These are phyloP conservation scores for Monilinia fructigena DNA, from an alignment of 2,329 filamentous ascomycete species.

Conservation along the genomic window DNA sequence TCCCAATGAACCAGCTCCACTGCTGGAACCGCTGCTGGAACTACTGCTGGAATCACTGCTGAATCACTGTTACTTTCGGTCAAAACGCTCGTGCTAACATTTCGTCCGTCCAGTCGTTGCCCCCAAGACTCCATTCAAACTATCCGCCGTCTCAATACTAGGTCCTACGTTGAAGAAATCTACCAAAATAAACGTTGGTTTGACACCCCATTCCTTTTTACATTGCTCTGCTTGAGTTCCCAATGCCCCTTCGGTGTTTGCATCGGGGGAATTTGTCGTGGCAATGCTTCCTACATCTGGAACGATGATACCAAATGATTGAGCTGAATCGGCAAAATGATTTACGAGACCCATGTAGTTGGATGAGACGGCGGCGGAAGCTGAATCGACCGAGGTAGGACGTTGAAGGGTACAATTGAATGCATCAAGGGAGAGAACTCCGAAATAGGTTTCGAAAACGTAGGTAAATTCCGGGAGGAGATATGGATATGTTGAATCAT, in stretches of 20 bases:
- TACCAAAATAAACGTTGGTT: constrained; percentile 72
- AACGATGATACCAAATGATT: constrained; percentile 55
- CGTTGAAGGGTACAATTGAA: constrained; percentile 74
- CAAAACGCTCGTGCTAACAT: constrained; percentile 31
- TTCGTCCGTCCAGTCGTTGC: constrained; percentile 30
- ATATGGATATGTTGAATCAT: constrained; percentile 50
- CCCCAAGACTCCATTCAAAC: constrained; percentile 56
- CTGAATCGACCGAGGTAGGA: constrained; percentile 52
- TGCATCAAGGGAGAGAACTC: constrained; percentile 58
- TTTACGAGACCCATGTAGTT: constrained; percentile 72
- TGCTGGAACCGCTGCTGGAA: constrained; percentile 5
- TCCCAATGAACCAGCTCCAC: neutral
- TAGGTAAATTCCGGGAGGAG: constrained; percentile 62
- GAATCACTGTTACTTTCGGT: constrained; percentile 7
- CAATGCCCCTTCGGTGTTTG: constrained; percentile 48
- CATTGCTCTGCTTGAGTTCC: constrained; percentile 56
- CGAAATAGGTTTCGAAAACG: constrained; percentile 72
- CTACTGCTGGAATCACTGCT: constrained; percentile 13
- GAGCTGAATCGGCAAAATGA: constrained; percentile 69
- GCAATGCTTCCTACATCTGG: constrained; percentile 60
- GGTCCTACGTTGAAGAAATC: constrained; percentile 77
- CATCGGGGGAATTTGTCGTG: constrained; percentile 62
- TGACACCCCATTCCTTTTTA: constrained; percentile 55
- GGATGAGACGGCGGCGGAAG: constrained; percentile 53
- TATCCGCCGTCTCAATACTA: constrained; percentile 67